A percentile compares a stretch with the other conserved stretches of the same genome.
phyloP scores from a whole-genome alignment of 306 rosid genomes.

The Rubus idaeus region DNA sequence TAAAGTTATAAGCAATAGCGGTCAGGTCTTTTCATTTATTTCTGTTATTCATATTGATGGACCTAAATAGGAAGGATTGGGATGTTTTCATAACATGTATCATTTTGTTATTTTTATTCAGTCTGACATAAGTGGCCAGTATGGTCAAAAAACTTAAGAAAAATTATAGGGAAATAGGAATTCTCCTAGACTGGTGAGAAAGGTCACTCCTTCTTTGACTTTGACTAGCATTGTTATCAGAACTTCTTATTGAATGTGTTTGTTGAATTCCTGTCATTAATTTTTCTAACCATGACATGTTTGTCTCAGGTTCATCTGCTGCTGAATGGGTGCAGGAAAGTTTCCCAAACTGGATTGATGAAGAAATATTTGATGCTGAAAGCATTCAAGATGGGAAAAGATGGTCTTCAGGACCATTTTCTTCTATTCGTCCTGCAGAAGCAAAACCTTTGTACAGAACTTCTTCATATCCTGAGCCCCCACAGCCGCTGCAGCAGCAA shows the following conservation, averaged over 20 bases:
- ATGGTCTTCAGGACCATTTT: conserved; percentile 69
- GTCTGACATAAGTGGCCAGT: neutral
- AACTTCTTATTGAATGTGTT: neutral
- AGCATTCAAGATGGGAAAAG: conserved; percentile 51
- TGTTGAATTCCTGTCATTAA: neutral
- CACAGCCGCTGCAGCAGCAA: conserved; percentile 55
- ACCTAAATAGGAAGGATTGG: neutral
- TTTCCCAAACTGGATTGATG: conserved; percentile 52
- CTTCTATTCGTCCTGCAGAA: conserved; percentile 49
- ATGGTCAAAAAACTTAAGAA: neutral
- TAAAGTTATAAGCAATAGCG: neutral
- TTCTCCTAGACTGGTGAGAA: neutral
- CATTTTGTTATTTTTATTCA: neutral
- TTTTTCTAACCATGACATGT: neutral
- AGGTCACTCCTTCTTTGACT: neutral
- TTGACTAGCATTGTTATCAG: neutral
- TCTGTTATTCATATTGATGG: neutral
- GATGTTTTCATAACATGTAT: neutral
- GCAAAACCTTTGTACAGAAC: conserved; percentile 71
- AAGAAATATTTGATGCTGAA: conserved; percentile 41
- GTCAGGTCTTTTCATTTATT: too few species aligned
- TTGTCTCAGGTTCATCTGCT: conserved; percentile 55
- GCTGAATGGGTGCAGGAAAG: conserved; percentile 61
- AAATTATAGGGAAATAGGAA: neutral
- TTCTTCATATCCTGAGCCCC: conserved; percentile 90